Evolutionary conservation across 192 early-diverging fungal genomes (phyloP), one percentile per base, ranked within the genome.

Genomic region (Coemansia sp.): DNA sequence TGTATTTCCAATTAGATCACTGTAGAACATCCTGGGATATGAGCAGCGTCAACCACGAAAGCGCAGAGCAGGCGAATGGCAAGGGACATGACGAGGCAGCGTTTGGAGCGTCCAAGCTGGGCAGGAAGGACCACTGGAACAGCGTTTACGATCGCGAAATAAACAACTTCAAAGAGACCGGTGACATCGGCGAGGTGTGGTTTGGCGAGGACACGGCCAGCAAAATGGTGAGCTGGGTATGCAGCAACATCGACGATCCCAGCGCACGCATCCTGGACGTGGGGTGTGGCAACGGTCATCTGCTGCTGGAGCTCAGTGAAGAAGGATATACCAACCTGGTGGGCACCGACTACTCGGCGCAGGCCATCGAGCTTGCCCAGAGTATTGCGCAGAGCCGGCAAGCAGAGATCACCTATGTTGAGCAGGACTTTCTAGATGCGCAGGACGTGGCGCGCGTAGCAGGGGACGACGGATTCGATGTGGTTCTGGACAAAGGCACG

Each of bases 111-210:
- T 82, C 80, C 20, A 65, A 63, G 63, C 66, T 82, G 11, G 80
- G 80, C 3, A 61, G 67, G 64, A 76, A 77, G 34, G 80, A 82
- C 25, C 80, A 82, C 83, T 97, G 94, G 94, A 90, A 97, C 75
- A 77, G 79, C 25, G 84, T 92, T 10, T 97, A 97, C 60, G 83
- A 86, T 57, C 84, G 86, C 16, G 95, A 97, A 61, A 84, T 91
- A 29, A 77, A 50, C 61, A 95, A 94, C 78, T 97, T 90, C 69
- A 76, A 87, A 31, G 89, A 91, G 49, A 78, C 85, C 61, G 93
- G 93, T 5, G 95, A 97, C 59, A 92, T 91, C 75, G 95, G 95
- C 33, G 94, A 97, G 64, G 83, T 94, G 25, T 95, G 94, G 93
- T 92, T 96, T 78, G 95, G 95, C 33, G 91, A 95, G 63, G 88